Evolutionary conservation across 2,329 filamentous ascomycete genomes (phyloP), one percentile per base, ranked within the genome.

Genomic region (Phialophora macrospora): DNA sequence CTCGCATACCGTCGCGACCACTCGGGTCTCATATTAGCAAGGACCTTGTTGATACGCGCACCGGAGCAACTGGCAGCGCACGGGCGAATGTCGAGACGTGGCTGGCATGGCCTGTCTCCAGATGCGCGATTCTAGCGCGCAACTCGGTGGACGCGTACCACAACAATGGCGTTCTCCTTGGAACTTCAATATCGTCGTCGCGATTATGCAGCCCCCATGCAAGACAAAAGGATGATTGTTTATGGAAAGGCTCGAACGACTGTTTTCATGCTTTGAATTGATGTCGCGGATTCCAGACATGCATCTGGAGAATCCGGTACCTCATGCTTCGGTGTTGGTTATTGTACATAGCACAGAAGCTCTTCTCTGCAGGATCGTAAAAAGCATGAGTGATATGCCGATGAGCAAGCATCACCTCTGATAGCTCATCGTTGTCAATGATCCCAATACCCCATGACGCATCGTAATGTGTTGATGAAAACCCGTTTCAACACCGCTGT

Each of bases 401-500:
- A 62, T 67, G 67, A 69, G 62, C 60, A 65, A 65, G 60, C 52
- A 65, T 63, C 52, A 57, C 56, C 57, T 46, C 51, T 59, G 62
- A 63, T 58, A 60, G 55, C 65, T 55, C 59, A 60, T 62, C 60
- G 64, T 67, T 65, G 28, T 56, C 57, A 59, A 61, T 67, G 24
- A 62, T 60, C 65, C 67, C 67, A 64, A 51, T 62, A 66, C 65
- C 62, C 68, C 68, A 65, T 70, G 68, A 70, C 65, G 69, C 69
- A 68, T 71, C 69, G 60, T 71, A 70, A 71, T 60, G 65, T 68
- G 67, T 68, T 70, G 61, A 60, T 28, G 57, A 77, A 77, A 76
- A 77, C 76, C 75, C 74, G 74, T 78, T 34, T 77, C 74, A 77
- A 76, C 79, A 75, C 79, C 76, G 76, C 76, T 75, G 74, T 73